Base-by-base conservation (phyloP, 139 green algal genomes). In the Micromonas pusilla region DNA sequence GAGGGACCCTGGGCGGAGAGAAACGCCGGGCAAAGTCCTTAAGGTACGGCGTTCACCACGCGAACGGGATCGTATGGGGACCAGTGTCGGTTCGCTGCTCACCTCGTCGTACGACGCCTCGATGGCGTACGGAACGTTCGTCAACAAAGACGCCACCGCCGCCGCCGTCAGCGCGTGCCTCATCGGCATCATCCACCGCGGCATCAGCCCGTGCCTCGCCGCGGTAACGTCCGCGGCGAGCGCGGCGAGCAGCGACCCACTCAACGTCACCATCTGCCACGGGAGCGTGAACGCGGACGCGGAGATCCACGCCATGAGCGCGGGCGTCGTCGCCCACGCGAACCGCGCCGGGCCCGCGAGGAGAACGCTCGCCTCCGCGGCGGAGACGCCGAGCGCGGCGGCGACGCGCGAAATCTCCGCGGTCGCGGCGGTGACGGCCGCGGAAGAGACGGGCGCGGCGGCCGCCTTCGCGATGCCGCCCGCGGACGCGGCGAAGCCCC, bases 291-390 rank as follows among this genome's bases (percentile, higher is more conserved):
- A 82, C 53, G 87, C 53, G 0, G 93, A 52, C 0, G 90, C 86
- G 13, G 90, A n/a, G n/a, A n/a, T 88, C 88, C 90, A 96, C 1
- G 87, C 92, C 34, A 88, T 80, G n/a, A 97, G 81, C 52, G 85
- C 90, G 19, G 92, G 92, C 28, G 89, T 81, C 9, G 97, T 90
- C 28, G 85, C 88, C 89, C 90, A 97, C 16, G 90, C 37, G 75
- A 92, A 96, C 23, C 91, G 81, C 65, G n/a, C 80, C 4, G 32
- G 52, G 52, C 64, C 13, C 19, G 65, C 13, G 53, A 52, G 30
- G n/a, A 53, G 28, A n/a, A 70, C 28, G 26, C 52, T 53, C 23
- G 45, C n/a, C n/a, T n/a, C n/a, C n/a, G n/a, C n/a, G n/a, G n/a
- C n/a, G n/a, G n/a, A n/a, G n/a, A n/a, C n/a, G n/a, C n/a, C n/a